A percentile compares a stretch with the other conserved stretches of the same genome.
Evolutionary conservation across 202 grass and related monocot species (phyloP).

Genomic region (Brachypodium distachyon): DNA sequence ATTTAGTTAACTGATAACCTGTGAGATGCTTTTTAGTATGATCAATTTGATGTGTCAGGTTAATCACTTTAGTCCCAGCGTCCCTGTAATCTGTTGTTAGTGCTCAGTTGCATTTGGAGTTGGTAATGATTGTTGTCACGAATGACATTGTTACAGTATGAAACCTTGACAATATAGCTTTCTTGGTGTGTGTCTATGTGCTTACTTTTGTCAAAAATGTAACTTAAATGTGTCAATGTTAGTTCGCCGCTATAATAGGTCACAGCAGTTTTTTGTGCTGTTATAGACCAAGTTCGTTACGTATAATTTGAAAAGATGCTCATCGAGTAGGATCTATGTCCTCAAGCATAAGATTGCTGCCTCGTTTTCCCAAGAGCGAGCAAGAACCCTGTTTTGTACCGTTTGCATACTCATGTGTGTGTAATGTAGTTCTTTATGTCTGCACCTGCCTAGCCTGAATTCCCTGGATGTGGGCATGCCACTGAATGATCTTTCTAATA

Average conservation of each 20-base stretch:
- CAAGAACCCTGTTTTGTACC: background rate
- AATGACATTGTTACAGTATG: background rate
- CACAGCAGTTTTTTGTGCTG: background rate
- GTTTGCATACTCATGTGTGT: background rate
- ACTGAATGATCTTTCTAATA: background rate
- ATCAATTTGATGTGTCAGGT: background rate
- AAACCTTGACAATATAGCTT: background rate
- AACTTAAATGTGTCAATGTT: background rate
- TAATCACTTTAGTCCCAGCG: background rate
- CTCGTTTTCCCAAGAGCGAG: background rate
- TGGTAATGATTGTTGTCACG: background rate
- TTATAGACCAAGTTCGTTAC: background rate
- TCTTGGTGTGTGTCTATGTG: background rate
- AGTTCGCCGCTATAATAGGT: background rate
- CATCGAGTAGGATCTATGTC: background rate
- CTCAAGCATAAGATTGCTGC: background rate
- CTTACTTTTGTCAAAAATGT: background rate
- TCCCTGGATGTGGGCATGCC: background rate
- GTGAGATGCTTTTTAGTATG: no score
- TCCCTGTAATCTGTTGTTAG: background rate
- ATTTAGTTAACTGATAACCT: background rate
- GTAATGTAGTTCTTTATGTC: background rate
- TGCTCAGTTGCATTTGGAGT: background rate
- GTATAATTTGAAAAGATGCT: background rate
- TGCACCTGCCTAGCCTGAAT: background rate